Conservation (phyloP, 331 rosid species). For the Acacia concinna region DNA sequence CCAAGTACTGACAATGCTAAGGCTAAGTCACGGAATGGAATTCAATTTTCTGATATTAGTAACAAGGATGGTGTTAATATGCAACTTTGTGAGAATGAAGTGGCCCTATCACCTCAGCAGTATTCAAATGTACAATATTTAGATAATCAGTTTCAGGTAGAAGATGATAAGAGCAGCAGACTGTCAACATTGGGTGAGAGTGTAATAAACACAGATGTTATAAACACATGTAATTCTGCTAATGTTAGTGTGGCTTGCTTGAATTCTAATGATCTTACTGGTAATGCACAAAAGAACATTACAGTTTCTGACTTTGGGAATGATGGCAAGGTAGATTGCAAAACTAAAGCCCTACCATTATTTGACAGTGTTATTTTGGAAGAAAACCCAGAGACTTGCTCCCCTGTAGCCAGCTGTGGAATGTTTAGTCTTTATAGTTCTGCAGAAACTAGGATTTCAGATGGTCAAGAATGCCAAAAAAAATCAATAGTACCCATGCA, state of each 20-base stretch:
- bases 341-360: conserved; percentile 31
- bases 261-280: conserved; percentile 34
- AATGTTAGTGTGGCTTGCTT: conserved; percentile 19
- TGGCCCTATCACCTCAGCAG: conserved; percentile 33
- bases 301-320: conserved; percentile 37
- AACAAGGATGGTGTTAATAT: conserved; percentile 38
- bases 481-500: conserved; percentile 31
- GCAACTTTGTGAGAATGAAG: conserved; percentile 43
- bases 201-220: conserved; percentile 33
- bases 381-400: conserved; percentile 36
- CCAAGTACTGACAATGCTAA: conserved; percentile 36
- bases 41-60: conserved; percentile 39
- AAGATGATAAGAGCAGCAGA: conserved; percentile 36
- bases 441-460: conserved; percentile 38
- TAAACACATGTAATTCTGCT: conserved; percentile 32
- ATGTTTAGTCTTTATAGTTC: conserved; percentile 37
- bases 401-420: conserved; percentile 36
- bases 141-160: conserved; percentile 32
- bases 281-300: conserved; percentile 36
- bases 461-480: conserved; percentile 39
- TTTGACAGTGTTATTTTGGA: conserved; percentile 35
- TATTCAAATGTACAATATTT: conserved; percentile 39
- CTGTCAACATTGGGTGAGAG: conserved; percentile 36
- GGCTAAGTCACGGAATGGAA: conserved; percentile 36
- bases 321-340: conserved; percentile 30